Evolutionary conservation across 805 yeast species (phyloP).

Genomic region (Metschnikowia orientalis): DNA sequence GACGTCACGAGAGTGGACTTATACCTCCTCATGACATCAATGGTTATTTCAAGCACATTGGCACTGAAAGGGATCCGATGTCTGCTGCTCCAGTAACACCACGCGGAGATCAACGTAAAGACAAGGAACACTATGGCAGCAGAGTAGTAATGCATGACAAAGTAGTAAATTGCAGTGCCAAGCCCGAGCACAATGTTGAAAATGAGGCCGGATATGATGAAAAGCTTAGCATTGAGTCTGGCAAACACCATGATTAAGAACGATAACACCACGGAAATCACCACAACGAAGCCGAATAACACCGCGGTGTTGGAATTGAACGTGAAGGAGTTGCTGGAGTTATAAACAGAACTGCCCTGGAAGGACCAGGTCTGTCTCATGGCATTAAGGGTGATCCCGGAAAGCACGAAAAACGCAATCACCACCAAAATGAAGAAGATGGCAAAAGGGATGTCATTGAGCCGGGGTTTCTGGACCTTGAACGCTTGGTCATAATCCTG

Average conservation of each 20-base stretch:
- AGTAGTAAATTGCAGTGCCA: conserved; percentile 72
- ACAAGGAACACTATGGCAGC: conserved; percentile 74
- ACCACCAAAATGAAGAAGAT: conserved; percentile 44
- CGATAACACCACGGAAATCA: conserved; percentile 57
- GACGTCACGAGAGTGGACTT: conserved; percentile 68
- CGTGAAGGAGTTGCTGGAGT: conserved; percentile 49
- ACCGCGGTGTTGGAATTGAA: conserved; percentile 72
- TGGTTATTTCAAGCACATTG: conserved; percentile 61
- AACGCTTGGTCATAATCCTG: conserved; percentile 61
- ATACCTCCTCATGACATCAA: conserved; percentile 68
- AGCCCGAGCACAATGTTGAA: conserved; percentile 63
- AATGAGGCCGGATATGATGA: conserved; percentile 65
- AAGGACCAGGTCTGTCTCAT: conserved; percentile 51
- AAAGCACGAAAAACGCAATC: conserved; percentile 65
- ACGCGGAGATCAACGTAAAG: conserved; percentile 60
- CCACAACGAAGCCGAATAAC: conserved; percentile 61
- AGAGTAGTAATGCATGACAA: conserved; percentile 65
- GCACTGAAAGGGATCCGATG: conserved; percentile 71
- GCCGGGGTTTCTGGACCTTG: conserved; percentile 55
- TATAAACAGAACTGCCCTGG: conserved; percentile 63
- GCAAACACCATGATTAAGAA: conserved; percentile 55
- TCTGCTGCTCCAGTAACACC: conserved; percentile 70
- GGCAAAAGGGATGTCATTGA: conserved; percentile 71
- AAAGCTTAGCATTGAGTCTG: conserved; percentile 57
- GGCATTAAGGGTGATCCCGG: conserved; percentile 63